Evolutionary conservation across 768 basidiomycete species (phyloP).

Genomic region (Suillus subaureus): DNA sequence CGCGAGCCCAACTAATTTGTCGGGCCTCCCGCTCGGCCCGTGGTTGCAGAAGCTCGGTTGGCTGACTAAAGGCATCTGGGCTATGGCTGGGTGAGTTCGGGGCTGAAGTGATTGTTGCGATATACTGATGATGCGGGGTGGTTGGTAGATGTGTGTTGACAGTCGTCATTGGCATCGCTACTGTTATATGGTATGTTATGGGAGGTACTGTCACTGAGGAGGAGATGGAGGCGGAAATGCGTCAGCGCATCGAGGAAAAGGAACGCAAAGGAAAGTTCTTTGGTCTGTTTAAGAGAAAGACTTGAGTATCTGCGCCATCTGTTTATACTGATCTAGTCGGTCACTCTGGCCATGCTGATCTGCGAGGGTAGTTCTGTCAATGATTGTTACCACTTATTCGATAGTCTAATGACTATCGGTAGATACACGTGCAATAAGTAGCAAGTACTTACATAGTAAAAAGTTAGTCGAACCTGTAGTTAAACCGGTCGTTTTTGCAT

Average conservation of each 20-base stretch:
- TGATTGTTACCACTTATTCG: background rate
- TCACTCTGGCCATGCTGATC: background rate
- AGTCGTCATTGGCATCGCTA: slow-evolving; percentile 79
- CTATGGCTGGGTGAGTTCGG: slow-evolving; percentile 67
- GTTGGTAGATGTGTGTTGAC: slow-evolving; percentile 74
- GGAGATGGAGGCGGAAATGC: slow-evolving; percentile 77
- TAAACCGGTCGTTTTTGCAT: background rate
- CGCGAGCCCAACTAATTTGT: slow-evolving; percentile 66
- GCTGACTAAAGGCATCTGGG: slow-evolving; percentile 71
- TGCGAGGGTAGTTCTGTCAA: background rate
- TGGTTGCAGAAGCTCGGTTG: slow-evolving; percentile 74
- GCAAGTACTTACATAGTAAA: background rate
- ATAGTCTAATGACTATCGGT: background rate
- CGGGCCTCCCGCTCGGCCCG: slow-evolving; percentile 67
- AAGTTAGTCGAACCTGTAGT: background rate
- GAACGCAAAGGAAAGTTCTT: slow-evolving; percentile 51
- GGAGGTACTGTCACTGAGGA: slow-evolving; percentile 76
- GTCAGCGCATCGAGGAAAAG: slow-evolving; percentile 59
- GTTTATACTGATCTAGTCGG: background rate
- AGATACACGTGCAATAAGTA: background rate
- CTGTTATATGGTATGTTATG: slow-evolving; percentile 81
- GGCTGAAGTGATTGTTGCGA: background rate
- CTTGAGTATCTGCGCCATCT: slow-evolving; percentile 7
- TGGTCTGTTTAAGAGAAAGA: slow-evolving; percentile 28
- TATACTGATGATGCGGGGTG: slow-evolving; percentile 14